A percentile compares a stretch with the other conserved stretches of the same genome.
Conservation (phyloP, 2,329 filamentous ascomycete species). For the Colletotrichum sojae region DNA sequence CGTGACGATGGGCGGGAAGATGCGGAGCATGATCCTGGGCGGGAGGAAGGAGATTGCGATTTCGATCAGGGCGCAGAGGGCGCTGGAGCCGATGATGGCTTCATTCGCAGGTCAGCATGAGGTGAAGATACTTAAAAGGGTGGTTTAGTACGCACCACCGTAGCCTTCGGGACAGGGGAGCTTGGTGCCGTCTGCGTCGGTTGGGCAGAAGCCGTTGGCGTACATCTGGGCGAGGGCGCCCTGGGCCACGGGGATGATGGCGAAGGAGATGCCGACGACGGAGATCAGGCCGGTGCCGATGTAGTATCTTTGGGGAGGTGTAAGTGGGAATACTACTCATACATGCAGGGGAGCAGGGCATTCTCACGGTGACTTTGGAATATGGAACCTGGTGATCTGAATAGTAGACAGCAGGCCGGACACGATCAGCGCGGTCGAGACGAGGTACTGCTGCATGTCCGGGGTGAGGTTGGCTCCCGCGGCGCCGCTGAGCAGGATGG, state of each 20-base stretch:
- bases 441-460: constrained; percentile 79
- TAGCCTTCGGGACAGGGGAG: constrained; percentile 84
- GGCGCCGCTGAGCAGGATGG: constrained; percentile 76
- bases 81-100: constrained; percentile 78
- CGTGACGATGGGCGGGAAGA: constrained; percentile 86
- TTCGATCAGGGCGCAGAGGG: constrained; percentile 77
- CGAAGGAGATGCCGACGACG: constrained; percentile 84
- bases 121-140: no score
- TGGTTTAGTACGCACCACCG: constrained; percentile 58
- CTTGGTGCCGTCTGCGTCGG: constrained; percentile 71
- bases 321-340: constrained; percentile 9
- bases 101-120: constrained; percentile 51
- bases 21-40: constrained; percentile 75
- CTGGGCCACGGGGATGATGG: constrained; percentile 80
- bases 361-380: constrained; percentile 72
- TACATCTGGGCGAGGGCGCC: constrained; percentile 86
- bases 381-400: constrained; percentile 84
- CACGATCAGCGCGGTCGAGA: constrained; percentile 84
- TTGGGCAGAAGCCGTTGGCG: constrained; percentile 76
- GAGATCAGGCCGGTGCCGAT: constrained; percentile 85
- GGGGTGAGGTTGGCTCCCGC: constrained; percentile 74
- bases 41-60: constrained; percentile 82
- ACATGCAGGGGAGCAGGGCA: not conserved
- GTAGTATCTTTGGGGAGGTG: constrained; percentile 69
- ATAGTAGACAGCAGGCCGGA: constrained; percentile 81